Conservation (phyloP, 805 yeast species). For the Saccharomyces mikatae region DNA sequence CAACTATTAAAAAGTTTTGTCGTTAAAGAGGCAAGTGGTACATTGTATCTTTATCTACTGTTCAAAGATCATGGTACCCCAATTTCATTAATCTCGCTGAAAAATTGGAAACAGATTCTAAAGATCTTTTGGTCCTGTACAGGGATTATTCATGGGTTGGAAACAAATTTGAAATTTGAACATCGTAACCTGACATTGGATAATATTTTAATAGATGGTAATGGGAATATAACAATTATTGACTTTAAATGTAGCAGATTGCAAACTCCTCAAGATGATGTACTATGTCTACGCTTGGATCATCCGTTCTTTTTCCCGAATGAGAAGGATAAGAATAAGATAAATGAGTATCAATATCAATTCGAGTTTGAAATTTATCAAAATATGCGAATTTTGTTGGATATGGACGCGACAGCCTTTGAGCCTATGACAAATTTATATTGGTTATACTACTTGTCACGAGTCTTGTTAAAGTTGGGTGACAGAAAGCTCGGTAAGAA, state of each 20-base stretch:
- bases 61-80: slow-evolving; percentile 26
- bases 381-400: slow-evolving; percentile 13
- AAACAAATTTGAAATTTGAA: slow-evolving; percentile 49
- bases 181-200: slow-evolving; percentile 68
- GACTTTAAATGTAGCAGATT: slow-evolving; percentile 50
- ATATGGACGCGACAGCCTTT: slow-evolving; percentile 14
- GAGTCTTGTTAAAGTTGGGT: slow-evolving; percentile 36
- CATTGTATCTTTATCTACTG: slow-evolving; percentile 15
- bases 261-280: slow-evolving; percentile 7
- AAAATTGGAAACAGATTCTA: slow-evolving; percentile 21
- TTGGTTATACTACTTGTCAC: slow-evolving; percentile 57
- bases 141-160: slow-evolving; percentile 43
- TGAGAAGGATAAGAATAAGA: slow-evolving; percentile 40
- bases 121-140: slow-evolving; percentile 49
- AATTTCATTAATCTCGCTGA: slow-evolving; percentile 7
- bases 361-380: slow-evolving; percentile 49
- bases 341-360: slow-evolving; percentile 31
- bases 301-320: slow-evolving; percentile 56
- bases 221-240: slow-evolving; percentile 42
- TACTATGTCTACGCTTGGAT: slow-evolving; percentile 48
- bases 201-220: slow-evolving; percentile 44
- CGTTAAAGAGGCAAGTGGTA: slow-evolving; percentile 5
- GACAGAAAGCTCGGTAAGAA: slow-evolving; percentile 7
- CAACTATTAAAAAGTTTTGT: slow-evolving; percentile 19
- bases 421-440: slow-evolving; percentile 46